These are phyloP conservation scores for Cornus controversa DNA, from an alignment of 148 eudicot species.

Conservation along the genomic window DNA sequence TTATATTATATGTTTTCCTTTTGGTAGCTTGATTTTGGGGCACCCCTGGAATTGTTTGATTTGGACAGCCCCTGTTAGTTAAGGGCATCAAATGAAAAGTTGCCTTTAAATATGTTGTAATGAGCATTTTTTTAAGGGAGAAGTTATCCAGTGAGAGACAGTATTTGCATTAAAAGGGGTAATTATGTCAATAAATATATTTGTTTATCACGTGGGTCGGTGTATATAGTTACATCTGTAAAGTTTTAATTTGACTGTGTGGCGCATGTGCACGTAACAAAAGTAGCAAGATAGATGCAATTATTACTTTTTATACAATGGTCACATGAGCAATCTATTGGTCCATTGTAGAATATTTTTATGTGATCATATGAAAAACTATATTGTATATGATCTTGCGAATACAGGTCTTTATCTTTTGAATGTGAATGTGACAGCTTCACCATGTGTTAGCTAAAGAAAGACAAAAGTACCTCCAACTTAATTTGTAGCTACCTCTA, in stretches of 20 bases:
- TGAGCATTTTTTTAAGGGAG: too few species aligned
- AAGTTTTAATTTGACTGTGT: constrained; percentile 24
- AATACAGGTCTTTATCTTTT: not conserved
- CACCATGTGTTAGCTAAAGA: constrained; percentile 18
- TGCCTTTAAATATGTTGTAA: too few species aligned
- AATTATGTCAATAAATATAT: not conserved
- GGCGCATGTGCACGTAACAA: not conserved
- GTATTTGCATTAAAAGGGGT: constrained; percentile 13
- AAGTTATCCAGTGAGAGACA: too few species aligned
- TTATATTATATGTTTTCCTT: too few species aligned
- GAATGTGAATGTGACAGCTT: constrained; percentile 15
- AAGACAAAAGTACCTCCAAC: constrained; percentile 6
- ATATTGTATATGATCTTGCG: not conserved
- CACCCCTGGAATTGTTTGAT: too few species aligned
- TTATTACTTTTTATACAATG: not conserved
- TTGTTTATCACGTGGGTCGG: not conserved
- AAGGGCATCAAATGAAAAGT: too few species aligned
- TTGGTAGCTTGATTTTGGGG: too few species aligned
- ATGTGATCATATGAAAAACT: not conserved
- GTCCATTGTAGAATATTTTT: not conserved
- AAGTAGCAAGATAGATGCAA: not conserved
- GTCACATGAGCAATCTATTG: not conserved
- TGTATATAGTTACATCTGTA: constrained; percentile 15
- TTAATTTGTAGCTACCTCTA: too few species aligned
- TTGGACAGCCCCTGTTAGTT: too few species aligned